Conservation (phyloP, 1,284 basidiomycete species). For the Cryptococcus wingfieldii region DNA sequence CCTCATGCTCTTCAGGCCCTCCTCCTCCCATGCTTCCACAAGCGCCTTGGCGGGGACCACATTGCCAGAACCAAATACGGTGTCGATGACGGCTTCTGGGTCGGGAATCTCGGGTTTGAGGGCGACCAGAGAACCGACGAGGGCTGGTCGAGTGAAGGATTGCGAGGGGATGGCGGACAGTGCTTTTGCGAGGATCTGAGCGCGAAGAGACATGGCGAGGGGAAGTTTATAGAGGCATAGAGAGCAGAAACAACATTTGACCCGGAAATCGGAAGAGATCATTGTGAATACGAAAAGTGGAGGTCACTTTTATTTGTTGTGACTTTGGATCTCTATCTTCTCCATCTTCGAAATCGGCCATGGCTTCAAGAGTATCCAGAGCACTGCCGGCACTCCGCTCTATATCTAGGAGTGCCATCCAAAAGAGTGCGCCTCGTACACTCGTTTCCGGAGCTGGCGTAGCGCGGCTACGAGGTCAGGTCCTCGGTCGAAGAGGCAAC, state of each 20-base stretch:
- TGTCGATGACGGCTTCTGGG: conserved; percentile 28
- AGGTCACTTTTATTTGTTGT: neutral
- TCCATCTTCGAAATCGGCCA: neutral
- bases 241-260: neutral
- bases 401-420: neutral
- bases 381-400: neutral
- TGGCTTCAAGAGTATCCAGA: conserved; percentile 1
- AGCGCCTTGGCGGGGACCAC: conserved; percentile 24
- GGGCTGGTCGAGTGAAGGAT: conserved; percentile 39
- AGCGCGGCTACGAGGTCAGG: neutral
- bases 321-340: neutral
- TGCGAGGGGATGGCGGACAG: conserved; percentile 30
- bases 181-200: conserved; percentile 28
- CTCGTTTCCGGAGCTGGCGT: neutral
- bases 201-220: conserved; percentile 31
- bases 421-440: neutral
- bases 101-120: conserved; percentile 8
- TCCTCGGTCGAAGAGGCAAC: neutral
- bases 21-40: conserved; percentile 32
- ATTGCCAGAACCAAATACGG: conserved; percentile 31
- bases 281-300: neutral
- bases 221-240: neutral
- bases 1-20: conserved; percentile 22
- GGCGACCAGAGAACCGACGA: conserved; percentile 18
- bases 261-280: neutral